Evolutionary conservation across 2,329 filamentous ascomycete species (phyloP), one percentile per base, ranked within the genome.

Genomic region (Ophiostoma novo-ulmi): DNA sequence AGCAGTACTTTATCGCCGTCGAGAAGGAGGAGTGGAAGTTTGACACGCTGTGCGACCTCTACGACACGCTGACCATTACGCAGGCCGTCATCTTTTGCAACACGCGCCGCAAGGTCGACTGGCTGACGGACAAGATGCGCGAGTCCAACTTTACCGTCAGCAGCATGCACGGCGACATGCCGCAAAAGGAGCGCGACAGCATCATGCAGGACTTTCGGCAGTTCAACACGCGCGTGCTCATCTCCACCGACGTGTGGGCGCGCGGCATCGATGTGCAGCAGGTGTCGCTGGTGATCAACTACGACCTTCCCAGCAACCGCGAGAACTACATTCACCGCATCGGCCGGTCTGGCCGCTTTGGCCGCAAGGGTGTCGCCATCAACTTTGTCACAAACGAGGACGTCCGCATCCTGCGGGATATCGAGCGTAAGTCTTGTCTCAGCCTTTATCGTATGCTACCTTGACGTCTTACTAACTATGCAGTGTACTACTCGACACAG

Each of bases 1-100:
- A 98, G 84, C 95, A 99, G 80, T 99, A 97, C 85, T 99, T 97
- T 80, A 98, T 99, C 77, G 95, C 95, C 1, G 95, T 98, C 26
- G 95, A 99, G 82, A 98, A 97, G 84, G 95, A 99, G 81, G 95
- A 98, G 80, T 99, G 95, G 95, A 99, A 99, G 81, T 97, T 99
- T 76, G 95, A 99, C 80, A 99, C 95, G 2, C 89, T 99, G 5
- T 98, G 93, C 81, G 95, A 99, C 82, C 89, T 99, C 71, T 99
- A 99, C 85, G 95, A 99, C 80, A 98, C 95, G 14, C 87, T 99
- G 64, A 99, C 95, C 70, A 98, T 99, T 78, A 98, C 95, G 20
- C 95, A 98, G 83, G 95, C 95, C 65, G 95, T 99, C 80, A 99
- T 99, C 80, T 99, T 99, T 86, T 99, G 95, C 87, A 99, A 99